Conservation (phyloP, 192 early-diverging fungal genomes). For the Backusella westeae region DNA sequence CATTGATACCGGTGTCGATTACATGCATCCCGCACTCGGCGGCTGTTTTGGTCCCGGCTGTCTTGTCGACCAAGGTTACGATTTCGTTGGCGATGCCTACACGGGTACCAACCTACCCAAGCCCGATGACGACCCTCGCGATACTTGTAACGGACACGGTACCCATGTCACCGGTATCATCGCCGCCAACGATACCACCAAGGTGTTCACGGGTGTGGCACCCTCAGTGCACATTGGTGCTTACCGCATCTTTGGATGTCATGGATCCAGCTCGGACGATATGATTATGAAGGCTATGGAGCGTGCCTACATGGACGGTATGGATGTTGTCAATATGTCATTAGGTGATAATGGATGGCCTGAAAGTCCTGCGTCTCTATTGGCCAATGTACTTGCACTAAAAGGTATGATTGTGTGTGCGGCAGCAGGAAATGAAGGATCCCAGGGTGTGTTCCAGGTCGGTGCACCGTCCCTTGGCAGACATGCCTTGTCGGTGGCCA, state of each 20-base stretch:
- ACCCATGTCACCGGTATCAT: conserved; percentile 63
- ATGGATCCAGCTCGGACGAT: conserved; percentile 43
- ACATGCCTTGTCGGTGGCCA: conserved; percentile 58
- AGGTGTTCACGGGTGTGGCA: conserved; percentile 70
- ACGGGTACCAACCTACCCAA: conserved; percentile 35
- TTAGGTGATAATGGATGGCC: conserved; percentile 62
- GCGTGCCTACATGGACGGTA: conserved; percentile 33
- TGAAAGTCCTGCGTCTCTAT: conserved; percentile 43
- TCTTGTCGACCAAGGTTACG: conserved; percentile 47
- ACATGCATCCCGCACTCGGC: conserved; percentile 58
- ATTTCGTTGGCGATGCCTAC: conserved; percentile 54
- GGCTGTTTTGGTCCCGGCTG: conserved; percentile 56
- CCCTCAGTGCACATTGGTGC: conserved; percentile 68
- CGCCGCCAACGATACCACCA: conserved; percentile 54
- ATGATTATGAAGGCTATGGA: conserved; percentile 61
- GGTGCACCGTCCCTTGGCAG: conserved; percentile 46
- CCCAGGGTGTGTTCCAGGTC: conserved; percentile 50
- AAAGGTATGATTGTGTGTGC: conserved; percentile 61
- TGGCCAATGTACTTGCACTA: conserved; percentile 42
- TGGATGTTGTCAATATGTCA: conserved; percentile 66
- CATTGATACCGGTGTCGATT: conserved; percentile 61
- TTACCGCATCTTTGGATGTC: conserved; percentile 65
- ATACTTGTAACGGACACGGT: conserved; percentile 50
- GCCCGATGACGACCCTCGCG: conserved; percentile 44
- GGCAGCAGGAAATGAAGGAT: conserved; percentile 77